These are phyloP conservation scores for Thalia dealbata DNA, from an alignment of 176 grass and related monocot species.

Conservation along the genomic window DNA sequence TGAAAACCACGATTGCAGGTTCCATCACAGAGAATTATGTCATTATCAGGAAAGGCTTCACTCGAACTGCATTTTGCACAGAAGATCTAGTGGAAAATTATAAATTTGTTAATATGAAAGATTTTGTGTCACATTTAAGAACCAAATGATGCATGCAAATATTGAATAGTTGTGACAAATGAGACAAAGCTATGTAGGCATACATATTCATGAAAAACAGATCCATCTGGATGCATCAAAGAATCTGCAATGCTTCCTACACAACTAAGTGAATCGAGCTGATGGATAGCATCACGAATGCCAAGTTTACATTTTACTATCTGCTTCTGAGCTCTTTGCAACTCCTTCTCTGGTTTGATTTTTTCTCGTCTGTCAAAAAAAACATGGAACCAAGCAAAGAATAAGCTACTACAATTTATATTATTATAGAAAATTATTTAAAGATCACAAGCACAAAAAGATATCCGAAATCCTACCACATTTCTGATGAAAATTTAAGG, in stretches of 20 bases:
- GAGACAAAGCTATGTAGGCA: background rate
- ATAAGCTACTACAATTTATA: background rate
- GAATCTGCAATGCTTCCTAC: constrained; percentile 35
- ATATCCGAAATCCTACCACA: background rate
- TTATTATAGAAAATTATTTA: background rate
- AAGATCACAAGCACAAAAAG: background rate
- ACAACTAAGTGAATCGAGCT: constrained; percentile 63
- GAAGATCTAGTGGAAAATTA: constrained; percentile 34
- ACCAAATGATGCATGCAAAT: background rate
- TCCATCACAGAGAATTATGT: constrained; percentile 53
- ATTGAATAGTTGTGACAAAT: background rate
- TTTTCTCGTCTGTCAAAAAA: constrained; percentile 68
- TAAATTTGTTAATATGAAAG: constrained; percentile 27
- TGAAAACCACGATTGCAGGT: constrained; percentile 66
- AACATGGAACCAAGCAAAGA: background rate
- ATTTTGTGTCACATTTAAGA: constrained; percentile 6
- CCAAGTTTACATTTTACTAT: constrained; percentile 82
- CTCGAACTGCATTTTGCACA: constrained; percentile 62
- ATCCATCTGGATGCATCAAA: constrained; percentile 32
- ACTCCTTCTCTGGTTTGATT: constrained; percentile 91
- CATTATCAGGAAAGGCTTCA: constrained; percentile 47
- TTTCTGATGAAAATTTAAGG: background rate
- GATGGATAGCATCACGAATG: constrained; percentile 74
- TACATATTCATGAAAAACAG: constrained; percentile 47
- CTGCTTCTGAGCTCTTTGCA: constrained; percentile 84